phyloP scores from a whole-genome alignment of 2,329 filamentous ascomycete genomes.

The Ophiocordyceps camponoti-saundersi region DNA sequence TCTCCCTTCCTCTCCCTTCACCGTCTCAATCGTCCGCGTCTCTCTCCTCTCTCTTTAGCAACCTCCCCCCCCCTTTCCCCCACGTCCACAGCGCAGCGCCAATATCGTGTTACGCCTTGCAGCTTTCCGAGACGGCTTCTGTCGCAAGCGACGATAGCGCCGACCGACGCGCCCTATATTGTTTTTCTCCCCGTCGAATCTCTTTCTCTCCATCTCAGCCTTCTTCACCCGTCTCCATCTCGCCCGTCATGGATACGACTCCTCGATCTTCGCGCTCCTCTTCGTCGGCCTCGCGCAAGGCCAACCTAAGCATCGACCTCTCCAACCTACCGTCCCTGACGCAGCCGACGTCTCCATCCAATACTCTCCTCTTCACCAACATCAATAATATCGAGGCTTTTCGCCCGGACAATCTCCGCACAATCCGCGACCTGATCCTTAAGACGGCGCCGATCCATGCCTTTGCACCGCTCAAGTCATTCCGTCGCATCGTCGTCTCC shows the following conservation, averaged over 20 bases:
- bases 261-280: constrained; percentile 24
- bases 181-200: not conserved
- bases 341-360: constrained; percentile 59
- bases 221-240: too few relatives aligned
- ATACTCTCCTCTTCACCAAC: constrained; percentile 75
- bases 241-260: constrained; percentile 16
- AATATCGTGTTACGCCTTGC: not conserved
- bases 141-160: not conserved
- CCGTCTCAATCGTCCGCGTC: not conserved
- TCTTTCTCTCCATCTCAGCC: constrained; percentile 2
- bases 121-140: not conserved
- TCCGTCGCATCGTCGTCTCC: constrained; percentile 65
- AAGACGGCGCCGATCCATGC: constrained; percentile 56
- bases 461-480: constrained; percentile 67
- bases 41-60: not conserved
- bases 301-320: constrained; percentile 53
- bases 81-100: not conserved
- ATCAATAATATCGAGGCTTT: constrained; percentile 59
- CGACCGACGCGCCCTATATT: not conserved
- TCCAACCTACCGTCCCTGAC: constrained; percentile 52
- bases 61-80: not conserved
- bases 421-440: constrained; percentile 54
- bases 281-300: constrained; percentile 25
- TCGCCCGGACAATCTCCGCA: constrained; percentile 53
- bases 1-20: too few relatives aligned